phyloP scores from a whole-genome alignment of 805 yeast genomes.

The Nakazawaea siamensis region DNA sequence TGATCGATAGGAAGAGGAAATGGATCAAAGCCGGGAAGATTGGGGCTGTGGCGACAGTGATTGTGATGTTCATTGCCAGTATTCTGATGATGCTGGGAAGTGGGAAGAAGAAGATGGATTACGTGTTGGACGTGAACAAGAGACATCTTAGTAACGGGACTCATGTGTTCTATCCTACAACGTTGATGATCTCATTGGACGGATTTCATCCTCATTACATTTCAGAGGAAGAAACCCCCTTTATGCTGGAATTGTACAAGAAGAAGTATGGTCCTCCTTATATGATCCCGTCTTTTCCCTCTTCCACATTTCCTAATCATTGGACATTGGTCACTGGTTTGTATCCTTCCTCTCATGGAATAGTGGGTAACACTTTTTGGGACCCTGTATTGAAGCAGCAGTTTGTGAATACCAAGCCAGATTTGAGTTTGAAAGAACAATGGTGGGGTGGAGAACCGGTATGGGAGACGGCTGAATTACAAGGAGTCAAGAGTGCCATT shows the following conservation, averaged over 20 bases:
- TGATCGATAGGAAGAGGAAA: not conserved
- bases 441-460: constrained; percentile 93
- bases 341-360: constrained; percentile 78
- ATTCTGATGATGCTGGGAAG: not conserved
- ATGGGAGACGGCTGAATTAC: constrained; percentile 68
- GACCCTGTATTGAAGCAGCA: constrained; percentile 49
- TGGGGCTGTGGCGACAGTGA: not conserved
- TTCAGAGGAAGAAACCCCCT: constrained; percentile 58
- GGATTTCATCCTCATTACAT: constrained; percentile 91
- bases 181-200: constrained; percentile 72
- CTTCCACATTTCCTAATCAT: constrained; percentile 86
- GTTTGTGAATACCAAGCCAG: constrained; percentile 57
- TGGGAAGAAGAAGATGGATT: no score
- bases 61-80: not conserved
- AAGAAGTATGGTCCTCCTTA: constrained; percentile 63
- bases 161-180: constrained; percentile 65
- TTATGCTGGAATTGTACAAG: constrained; percentile 47
- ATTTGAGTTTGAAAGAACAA: constrained; percentile 38
- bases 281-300: constrained; percentile 82
- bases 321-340: constrained; percentile 88
- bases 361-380: constrained; percentile 73
- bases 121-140: not conserved
- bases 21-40: not conserved
- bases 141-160: constrained; percentile 46
- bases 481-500: constrained; percentile 61